Percentiles rank a stretch among this genome's conserved stretches.
phyloP scores from a whole-genome alignment of 805 yeast species.

The Starmerella stigmatis region DNA sequence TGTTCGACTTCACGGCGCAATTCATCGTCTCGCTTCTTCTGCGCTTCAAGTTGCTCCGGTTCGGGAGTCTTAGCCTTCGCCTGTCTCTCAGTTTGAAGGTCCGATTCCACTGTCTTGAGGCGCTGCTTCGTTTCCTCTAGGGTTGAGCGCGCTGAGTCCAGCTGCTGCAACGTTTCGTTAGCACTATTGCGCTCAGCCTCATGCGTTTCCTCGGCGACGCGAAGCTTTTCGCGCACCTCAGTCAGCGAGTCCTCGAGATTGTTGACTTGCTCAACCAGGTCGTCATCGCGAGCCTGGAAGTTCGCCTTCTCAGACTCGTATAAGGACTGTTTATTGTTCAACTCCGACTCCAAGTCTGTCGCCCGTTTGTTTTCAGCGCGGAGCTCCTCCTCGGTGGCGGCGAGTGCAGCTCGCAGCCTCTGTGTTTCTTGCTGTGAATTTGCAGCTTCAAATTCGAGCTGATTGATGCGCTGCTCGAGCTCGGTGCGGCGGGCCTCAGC shows the following conservation, averaged over 20 bases:
- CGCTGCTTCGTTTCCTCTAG: neutral
- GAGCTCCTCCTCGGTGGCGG: neutral
- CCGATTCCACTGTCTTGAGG: neutral
- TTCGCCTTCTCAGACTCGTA: neutral
- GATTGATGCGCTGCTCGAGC: slow-evolving; percentile 7
- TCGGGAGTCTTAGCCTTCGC: neutral
- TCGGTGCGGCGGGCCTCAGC: slow-evolving; percentile 10
- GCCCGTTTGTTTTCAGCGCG: slow-evolving; percentile 13
- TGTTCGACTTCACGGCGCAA: neutral
- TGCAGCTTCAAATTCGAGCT: neutral
- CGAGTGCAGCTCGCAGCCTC: neutral
- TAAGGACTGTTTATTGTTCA: slow-evolving; percentile 5
- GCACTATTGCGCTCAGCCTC: neutral
- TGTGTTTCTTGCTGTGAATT: neutral
- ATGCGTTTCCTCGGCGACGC: neutral
- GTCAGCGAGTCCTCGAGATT: slow-evolving; percentile 22
- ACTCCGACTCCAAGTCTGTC: neutral
- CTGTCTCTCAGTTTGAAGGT: neutral
- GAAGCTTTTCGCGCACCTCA: slow-evolving; percentile 7
- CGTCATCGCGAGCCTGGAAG: slow-evolving; percentile 20
- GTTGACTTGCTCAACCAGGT: slow-evolving; percentile 25
- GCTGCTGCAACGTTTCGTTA: neutral
- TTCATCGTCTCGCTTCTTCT: neutral
- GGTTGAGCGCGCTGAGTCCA: neutral
- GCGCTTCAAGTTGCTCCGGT: neutral